phyloP scores from a whole-genome alignment of 2,329 filamentous ascomycete species.

The Daldinia sp. region DNA sequence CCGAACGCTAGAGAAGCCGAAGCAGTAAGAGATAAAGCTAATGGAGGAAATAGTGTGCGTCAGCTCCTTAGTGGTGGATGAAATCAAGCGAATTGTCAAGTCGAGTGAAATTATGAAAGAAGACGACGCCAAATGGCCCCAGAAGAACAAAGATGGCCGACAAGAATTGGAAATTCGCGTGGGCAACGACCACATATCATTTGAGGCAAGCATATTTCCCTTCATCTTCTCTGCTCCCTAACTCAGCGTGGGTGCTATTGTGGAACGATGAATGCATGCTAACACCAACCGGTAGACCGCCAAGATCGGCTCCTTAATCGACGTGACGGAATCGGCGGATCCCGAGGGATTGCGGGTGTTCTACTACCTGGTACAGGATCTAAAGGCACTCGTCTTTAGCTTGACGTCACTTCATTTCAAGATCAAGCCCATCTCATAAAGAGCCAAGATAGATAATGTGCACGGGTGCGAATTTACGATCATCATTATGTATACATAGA shows the following conservation, averaged over 20 bases:
- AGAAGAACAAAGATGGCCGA: conserved; percentile 98
- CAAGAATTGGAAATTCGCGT: conserved; percentile 96
- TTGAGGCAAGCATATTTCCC: conserved; percentile 71
- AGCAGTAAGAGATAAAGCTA: not conserved
- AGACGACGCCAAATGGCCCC: conserved; percentile 98
- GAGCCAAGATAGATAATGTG: not conserved
- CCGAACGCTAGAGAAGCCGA: not conserved
- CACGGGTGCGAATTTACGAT: conserved; percentile 35
- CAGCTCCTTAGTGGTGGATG: conserved; percentile 85
- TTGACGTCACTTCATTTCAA: conserved; percentile 98
- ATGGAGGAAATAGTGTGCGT: conserved; percentile 79
- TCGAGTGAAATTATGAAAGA: conserved; percentile 98
- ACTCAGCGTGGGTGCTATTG: conserved; percentile 1
- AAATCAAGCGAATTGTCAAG: conserved; percentile 97
- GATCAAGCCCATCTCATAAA: conserved; percentile 75
- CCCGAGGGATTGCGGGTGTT: conserved; percentile 96
- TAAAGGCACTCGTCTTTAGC: conserved; percentile 96
- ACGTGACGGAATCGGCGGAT: conserved; percentile 95
- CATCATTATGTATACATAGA: conserved; percentile 35
- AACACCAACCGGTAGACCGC: conserved; percentile 71
- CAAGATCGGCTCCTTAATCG: conserved; percentile 96
- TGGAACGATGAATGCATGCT: conserved; percentile 7
- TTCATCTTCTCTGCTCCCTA: not conserved
- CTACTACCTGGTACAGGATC: conserved; percentile 97
- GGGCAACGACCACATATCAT: conserved; percentile 95